Evolutionary conservation across 257 asterid genomes (phyloP), one percentile per base, ranked within the genome.

Genomic region (Gentiana straminea): DNA sequence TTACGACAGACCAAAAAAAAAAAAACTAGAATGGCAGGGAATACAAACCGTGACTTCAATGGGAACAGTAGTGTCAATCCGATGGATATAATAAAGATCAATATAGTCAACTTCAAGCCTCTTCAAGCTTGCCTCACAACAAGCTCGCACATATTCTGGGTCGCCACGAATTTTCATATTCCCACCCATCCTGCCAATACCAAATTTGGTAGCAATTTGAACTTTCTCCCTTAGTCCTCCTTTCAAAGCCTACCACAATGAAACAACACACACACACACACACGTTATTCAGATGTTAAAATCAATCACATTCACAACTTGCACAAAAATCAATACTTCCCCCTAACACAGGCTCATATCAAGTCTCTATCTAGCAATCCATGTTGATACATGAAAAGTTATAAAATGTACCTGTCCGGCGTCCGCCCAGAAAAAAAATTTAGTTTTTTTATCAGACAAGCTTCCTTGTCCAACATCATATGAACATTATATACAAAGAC

Each of bases 41-140:
- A 13, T 50, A 50, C 73, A 47, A 56, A 70, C 80, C 77, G 80
- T 75, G 74, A 75, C 74, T 75, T 75, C 80, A 43, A 75, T 75
- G 7, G 80, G 80, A 49, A 65, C 52, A 12, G 57, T 38, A 13
- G 61, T 66, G 33, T 74, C 80, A 9, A 74, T 70, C 15, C 80
- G 80, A 66, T 70, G 80, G 34, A 35, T 59, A 54, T 63, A 74
- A 49, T 66, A 74, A 45, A 74, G 71, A 70, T 74, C 80, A 38
- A 70, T 74, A 59, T 51, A 74, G 24, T 74, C 52, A 1, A 63
- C 54, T 6, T 61, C 72, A 7, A 69, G 73, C 45, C 78, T 66
- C 60, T 57, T 64, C 54, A 73, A 57, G 65, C 79, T 73, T 53
- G 75, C 75, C 62, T 68, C 79, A 54, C 75, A 73, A 10, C 67